These are phyloP conservation scores for Solanum peruvianum DNA, from an alignment of 257 asterid species.

Conservation along the genomic window DNA sequence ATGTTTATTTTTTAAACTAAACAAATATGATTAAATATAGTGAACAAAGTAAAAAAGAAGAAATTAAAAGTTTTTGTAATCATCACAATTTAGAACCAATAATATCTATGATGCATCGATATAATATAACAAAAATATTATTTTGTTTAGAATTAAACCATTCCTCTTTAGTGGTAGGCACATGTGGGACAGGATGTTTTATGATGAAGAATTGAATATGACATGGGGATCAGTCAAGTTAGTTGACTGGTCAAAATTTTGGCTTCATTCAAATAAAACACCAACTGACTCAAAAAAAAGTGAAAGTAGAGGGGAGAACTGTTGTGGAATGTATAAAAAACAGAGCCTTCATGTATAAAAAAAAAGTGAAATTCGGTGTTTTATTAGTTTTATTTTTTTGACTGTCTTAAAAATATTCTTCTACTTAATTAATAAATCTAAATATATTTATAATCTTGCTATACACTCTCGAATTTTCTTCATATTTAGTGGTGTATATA, in stretches of 20 bases:
- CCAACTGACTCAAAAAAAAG: not conserved
- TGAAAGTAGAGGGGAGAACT: not conserved
- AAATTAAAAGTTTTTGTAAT: not conserved
- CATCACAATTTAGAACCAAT: not conserved
- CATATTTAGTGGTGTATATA: too few species aligned
- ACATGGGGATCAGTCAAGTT: not conserved
- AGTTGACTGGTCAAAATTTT: not conserved
- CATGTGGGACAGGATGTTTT: not conserved
- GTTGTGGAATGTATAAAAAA: not conserved
- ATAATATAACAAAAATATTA: not conserved
- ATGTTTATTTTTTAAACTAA: too few species aligned
- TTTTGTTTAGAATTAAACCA: not conserved
- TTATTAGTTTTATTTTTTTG: too few species aligned
- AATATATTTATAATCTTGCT: too few species aligned
- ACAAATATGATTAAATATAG: too few species aligned
- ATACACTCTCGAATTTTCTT: too few species aligned
- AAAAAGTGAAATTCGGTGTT: not conserved
- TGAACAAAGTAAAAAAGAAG: too few species aligned
- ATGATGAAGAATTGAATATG: not conserved
- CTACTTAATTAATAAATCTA: too few species aligned
- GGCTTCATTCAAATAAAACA: not conserved
- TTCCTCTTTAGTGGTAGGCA: not conserved
- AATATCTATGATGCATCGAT: not conserved
- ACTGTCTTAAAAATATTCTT: fast-evolving
- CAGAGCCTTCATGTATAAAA: not conserved